Conservation (phyloP, 148 eudicot genomes). For the Euryodendron excelsum region DNA sequence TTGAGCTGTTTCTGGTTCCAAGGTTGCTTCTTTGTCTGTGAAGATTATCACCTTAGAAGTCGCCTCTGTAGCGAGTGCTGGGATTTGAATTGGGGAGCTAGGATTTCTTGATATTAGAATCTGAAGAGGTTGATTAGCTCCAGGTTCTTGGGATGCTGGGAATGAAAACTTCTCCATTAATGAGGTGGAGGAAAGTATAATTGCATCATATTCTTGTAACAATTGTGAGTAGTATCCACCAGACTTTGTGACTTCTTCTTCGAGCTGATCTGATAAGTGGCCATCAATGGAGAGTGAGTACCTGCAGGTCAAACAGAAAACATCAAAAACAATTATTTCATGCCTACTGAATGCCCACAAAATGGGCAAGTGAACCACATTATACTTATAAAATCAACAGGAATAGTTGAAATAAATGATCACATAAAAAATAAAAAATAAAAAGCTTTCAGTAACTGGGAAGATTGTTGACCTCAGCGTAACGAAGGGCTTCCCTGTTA, state of each 20-base stretch:
- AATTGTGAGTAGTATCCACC: constrained; percentile 87
- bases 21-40: constrained; percentile 42
- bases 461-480: constrained; percentile 56
- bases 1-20: constrained; percentile 35
- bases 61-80: constrained; percentile 26
- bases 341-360: too few relatives aligned
- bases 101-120: constrained; percentile 53
- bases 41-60: constrained; percentile 54
- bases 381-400: background rate
- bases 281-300: constrained; percentile 75
- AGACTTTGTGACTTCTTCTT: constrained; percentile 41
- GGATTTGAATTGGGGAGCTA: constrained; percentile 35
- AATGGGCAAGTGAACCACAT: background rate
- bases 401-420: background rate
- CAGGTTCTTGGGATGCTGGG: constrained; percentile 65
- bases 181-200: constrained; percentile 48
- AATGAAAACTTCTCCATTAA: constrained; percentile 30
- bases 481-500: constrained; percentile 69
- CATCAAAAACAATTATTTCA: background rate
- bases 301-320: constrained; percentile 38
- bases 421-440: background rate
- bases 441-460: background rate
- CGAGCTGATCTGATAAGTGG: constrained; percentile 45
- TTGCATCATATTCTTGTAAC: constrained; percentile 84
- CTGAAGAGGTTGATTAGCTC: constrained; percentile 76